Conservation (phyloP, 2,329 filamentous ascomycete genomes). For the Paramyrothecium roridum region DNA sequence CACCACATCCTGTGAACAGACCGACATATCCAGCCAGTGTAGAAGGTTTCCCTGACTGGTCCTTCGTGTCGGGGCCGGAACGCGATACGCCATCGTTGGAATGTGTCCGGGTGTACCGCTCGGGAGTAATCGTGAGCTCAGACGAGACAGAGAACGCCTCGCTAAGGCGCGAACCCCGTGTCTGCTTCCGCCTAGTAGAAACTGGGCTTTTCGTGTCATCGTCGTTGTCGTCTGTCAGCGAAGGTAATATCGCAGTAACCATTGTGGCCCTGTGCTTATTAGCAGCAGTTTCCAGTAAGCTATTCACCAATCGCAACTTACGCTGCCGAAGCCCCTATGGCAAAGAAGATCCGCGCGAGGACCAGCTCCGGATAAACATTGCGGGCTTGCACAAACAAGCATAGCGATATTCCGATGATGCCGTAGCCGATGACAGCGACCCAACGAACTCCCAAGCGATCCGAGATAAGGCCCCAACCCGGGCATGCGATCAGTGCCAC, state of each 20-base stretch:
- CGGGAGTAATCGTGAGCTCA: constrained; percentile 72
- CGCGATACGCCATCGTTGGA: constrained; percentile 22
- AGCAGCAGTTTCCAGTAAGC: constrained; percentile 8
- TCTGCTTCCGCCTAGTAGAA: constrained; percentile 27
- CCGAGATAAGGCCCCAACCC: constrained; percentile 73
- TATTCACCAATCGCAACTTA: constrained; percentile 38
- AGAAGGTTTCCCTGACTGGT: constrained; percentile 43
- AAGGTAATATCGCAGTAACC: constrained; percentile 92
- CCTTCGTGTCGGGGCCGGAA: constrained; percentile 15
- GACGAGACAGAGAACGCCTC: constrained; percentile 68
- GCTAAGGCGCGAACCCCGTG: constrained; percentile 49
- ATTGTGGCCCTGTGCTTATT: constrained; percentile 66
- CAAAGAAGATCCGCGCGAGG: constrained; percentile 81
- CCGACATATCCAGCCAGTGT: constrained; percentile 85
- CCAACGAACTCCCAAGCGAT: constrained; percentile 71
- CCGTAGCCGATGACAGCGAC: constrained; percentile 75
- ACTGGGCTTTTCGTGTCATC: constrained; percentile 20
- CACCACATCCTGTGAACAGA: constrained; percentile 87
- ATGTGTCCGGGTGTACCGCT: constrained; percentile 43
- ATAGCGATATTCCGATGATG: constrained; percentile 74
- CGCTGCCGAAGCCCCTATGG: constrained; percentile 85
- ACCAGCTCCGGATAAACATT: constrained; percentile 89
- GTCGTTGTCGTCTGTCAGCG: constrained; percentile 51
- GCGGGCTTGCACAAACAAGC: constrained; percentile 78
- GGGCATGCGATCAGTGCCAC: constrained; percentile 80